Conservation (phyloP, 805 yeast genomes). For the Ogataea henricii region DNA sequence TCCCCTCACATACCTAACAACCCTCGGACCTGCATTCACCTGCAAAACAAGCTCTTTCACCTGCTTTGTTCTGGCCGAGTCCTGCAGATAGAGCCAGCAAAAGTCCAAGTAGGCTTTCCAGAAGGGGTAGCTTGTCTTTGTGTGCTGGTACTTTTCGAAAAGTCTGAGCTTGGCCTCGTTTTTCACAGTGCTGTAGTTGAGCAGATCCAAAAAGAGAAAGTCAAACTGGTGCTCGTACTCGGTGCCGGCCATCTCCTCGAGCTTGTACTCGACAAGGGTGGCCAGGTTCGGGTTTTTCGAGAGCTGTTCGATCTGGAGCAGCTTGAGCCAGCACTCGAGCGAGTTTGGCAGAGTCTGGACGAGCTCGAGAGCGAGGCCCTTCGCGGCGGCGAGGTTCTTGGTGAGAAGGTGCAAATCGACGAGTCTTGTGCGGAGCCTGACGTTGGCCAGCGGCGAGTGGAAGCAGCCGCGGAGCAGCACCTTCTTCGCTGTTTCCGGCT, state of each 20-base stretch:
- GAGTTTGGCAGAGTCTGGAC: conserved; percentile 35
- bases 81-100: conserved; percentile 18
- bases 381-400: conserved; percentile 42
- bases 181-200: conserved; percentile 29
- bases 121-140: conserved; percentile 23
- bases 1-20: no score
- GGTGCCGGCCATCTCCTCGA: conserved; percentile 26
- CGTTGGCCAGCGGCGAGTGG: conserved; percentile 30
- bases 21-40: background rate
- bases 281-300: conserved; percentile 31
- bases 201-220: conserved; percentile 38
- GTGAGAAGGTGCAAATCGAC: conserved; percentile 45
- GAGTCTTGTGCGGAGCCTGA: conserved; percentile 41
- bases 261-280: conserved; percentile 32
- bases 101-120: conserved; percentile 30
- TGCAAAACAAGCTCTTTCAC: conserved; percentile 12
- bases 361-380: conserved; percentile 31
- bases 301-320: conserved; percentile 44
- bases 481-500: conserved; percentile 40
- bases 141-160: conserved; percentile 28
- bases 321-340: conserved; percentile 42
- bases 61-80: conserved; percentile 9
- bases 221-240: conserved; percentile 35
- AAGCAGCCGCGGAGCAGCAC: conserved; percentile 41
- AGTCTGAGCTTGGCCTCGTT: conserved; percentile 25